Evolutionary conservation across 108 stramenopile genomes (phyloP).

Genomic region (Seminavis robusta): DNA sequence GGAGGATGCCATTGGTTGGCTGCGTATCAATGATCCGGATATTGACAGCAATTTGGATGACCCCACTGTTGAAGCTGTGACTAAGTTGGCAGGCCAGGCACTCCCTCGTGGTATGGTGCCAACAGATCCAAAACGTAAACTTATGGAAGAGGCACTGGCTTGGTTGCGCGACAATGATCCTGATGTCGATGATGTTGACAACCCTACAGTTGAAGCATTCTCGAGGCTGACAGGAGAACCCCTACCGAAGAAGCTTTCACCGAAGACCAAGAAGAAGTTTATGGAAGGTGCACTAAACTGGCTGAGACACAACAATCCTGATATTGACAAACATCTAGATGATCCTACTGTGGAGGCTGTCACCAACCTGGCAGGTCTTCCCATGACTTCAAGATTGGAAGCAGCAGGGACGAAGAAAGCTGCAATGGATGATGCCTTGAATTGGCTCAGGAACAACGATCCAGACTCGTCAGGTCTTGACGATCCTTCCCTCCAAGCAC

Average conservation of each 20-base stretch:
- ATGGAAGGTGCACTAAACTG: slow-evolving; percentile 17
- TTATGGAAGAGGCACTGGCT: neutral
- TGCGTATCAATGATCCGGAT: slow-evolving; percentile 6
- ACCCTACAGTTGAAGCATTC: neutral
- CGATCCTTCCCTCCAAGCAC: slow-evolving; percentile 2
- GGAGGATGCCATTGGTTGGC: slow-evolving; percentile 12
- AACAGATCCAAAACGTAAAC: slow-evolving; percentile 2
- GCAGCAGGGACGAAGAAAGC: neutral
- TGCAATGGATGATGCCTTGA: slow-evolving; percentile 20
- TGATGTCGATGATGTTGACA: slow-evolving; percentile 7
- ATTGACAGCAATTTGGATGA: neutral
- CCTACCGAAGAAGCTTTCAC: neutral
- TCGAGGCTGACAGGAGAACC: slow-evolving; percentile 1
- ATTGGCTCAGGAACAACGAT: slow-evolving; percentile 19
- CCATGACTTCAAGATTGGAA: neutral
- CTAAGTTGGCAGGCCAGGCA: slow-evolving; percentile 1
- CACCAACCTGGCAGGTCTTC: neutral
- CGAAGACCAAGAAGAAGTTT: neutral
- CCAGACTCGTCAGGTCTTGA: neutral
- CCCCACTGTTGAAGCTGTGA: slow-evolving; percentile 3
- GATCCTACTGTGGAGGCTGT: neutral
- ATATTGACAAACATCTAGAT: slow-evolving; percentile 5
- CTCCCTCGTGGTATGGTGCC: neutral
- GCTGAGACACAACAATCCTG: slow-evolving; percentile 12
- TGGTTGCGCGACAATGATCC: slow-evolving; percentile 4